Base-by-base conservation (phyloP, 371 early-diverging fungal species). In the Capillidium heterosporum region DNA sequence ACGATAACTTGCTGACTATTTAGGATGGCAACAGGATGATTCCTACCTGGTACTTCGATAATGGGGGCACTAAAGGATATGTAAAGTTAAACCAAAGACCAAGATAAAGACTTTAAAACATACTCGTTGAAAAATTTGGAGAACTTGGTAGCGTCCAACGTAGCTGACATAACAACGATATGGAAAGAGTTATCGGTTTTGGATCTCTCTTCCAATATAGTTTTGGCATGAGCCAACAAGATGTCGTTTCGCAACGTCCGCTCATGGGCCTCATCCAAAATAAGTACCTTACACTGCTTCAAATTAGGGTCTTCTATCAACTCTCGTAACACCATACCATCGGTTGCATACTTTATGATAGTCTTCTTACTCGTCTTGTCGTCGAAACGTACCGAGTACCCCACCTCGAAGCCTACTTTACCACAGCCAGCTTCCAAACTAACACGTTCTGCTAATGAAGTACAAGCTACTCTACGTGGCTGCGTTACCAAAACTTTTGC, bases 221-320 rank as follows among this genome's bases (percentile, higher is more conserved):
- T 77, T 62, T 93, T 91, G 24, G 91, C 72, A 84, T 89, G 85
- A 21, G 94, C 95, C 63, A 99, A 85, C 39, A 99, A 63, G 60
- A 99, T 83, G 67, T 99, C 99, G 0, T 98, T 98, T 50, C 95
- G 76, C 56, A 95, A 60, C 0, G 91, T 95, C 48, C 99, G 82
- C 71, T 99, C 99, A 71, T 99, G 99, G 0, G 97, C 98, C 68
- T 99, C 99, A 63, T 99, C 99, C 32, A 99, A 69, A 13, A 95
- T 78, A 50, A 99, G 79, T 7, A 87, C 80, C 31, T 82, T 81
- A 71, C 98, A 98, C 43, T 77, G 68, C 1, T 70, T 57, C 23
- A 95, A 65, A 40, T 85, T 48, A 13, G 80, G 76, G 61, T 97
- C 95, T 1, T 84, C 75, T 41, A 98, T 71, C 4, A 90, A 72